Evolutionary conservation across 768 basidiomycete genomes (phyloP), one percentile per base, ranked within the genome.

Genomic region (Suillus decipiens): DNA sequence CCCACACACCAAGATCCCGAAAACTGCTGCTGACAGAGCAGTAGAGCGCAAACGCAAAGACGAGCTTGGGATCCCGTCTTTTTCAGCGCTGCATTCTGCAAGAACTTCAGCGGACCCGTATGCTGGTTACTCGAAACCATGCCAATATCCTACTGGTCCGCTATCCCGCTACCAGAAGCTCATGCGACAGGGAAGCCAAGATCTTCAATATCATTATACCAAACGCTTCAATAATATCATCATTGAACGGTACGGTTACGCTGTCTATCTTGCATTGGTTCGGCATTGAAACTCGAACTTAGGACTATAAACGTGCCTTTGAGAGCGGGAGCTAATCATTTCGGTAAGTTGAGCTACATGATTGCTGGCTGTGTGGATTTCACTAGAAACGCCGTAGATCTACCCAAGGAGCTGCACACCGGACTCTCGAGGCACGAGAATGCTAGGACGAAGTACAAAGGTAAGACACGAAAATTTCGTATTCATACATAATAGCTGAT

Each of bases 151-250:
- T 1, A 72, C 72, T 4, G 64, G 68, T 28, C 87, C 90, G 1
- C 64, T 73, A 39, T 81, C 74, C 36, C 69, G 75, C 14, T 84
- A 81, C 67, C 82, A 84, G 64, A 68, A 68, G 28, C 75, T 72
- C 76, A 74, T 77, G 58, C 77, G 82, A n/a, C 67, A 67, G 57
- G 33, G 22, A 45, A 68, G 74, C 22, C 67, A 72, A 8, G 56
- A 76, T 19, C 80, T 92, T 14, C 66, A 72, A 17, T 81, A 84
- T 36, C 90, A 93, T 63, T 87, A 87, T 64, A 85, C 89, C 0
- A 76, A 70, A 45, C 68, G 75, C 33, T 86, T 80, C 68, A 55
- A 72, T 5, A 43, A 73, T 11, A 69, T 58, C 7, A 61, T 84
- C 7, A 77, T 86, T 10, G 89, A 92, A 74, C 79, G 84, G 82